These are phyloP conservation scores for Amanita pseudoporphyria DNA, from an alignment of 768 basidiomycete species.

Conservation along the genomic window DNA sequence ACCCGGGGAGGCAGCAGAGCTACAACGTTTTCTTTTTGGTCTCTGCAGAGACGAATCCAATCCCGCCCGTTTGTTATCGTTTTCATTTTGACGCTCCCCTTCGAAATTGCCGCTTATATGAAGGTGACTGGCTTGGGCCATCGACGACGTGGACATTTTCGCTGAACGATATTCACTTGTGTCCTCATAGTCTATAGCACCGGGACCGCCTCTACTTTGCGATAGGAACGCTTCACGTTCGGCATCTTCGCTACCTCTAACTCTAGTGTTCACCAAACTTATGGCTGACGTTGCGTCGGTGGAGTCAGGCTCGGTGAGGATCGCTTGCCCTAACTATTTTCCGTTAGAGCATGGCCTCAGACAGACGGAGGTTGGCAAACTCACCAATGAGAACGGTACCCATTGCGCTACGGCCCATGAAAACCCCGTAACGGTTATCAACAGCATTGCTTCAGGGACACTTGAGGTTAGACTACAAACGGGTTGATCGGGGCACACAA, in stretches of 20 bases:
- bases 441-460: conserved; percentile 59
- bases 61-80: conserved; percentile 9
- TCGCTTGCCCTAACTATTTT: conserved; percentile 71
- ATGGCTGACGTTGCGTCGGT: conserved; percentile 29
- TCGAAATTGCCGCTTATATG: conserved; percentile 8
- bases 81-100: neutral
- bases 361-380: conserved; percentile 14
- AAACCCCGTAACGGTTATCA: conserved; percentile 76
- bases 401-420: conserved; percentile 92
- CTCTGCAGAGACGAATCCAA: too few relatives aligned
- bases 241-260: conserved; percentile 17
- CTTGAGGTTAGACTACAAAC: conserved; percentile 55
- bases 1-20: too few relatives aligned
- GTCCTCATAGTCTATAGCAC: conserved; percentile 16
- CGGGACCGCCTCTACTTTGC: conserved; percentile 20
- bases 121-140: conserved; percentile 8
- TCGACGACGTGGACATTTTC: conserved; percentile 6
- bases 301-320: conserved; percentile 52
- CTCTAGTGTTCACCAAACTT: conserved; percentile 36
- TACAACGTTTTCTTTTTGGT: too few relatives aligned
- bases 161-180: neutral
- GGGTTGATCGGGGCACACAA: neutral
- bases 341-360: neutral
- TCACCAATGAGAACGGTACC: conserved; percentile 86
- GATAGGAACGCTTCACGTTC: conserved; percentile 23